Evolutionary conservation across 768 basidiomycete species (phyloP), one percentile per base, ranked within the genome.

Genomic region (Hericium coralloides): DNA sequence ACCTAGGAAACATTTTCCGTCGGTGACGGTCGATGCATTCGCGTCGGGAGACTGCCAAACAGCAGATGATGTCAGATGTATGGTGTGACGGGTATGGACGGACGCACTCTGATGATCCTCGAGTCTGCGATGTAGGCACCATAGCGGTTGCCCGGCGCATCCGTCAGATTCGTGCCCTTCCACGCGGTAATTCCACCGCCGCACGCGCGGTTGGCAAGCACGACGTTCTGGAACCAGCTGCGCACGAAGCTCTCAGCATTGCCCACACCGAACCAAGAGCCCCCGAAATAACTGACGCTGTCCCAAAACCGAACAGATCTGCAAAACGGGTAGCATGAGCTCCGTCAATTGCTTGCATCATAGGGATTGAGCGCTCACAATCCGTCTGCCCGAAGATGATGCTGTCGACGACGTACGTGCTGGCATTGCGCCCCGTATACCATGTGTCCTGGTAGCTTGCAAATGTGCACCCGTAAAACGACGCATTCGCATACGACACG

Each of bases 151-250:
- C 70, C 72, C 8, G 73, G 79, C 15, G 76, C 76, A 61, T 78
- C 74, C 0, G 77, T 77, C 39, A 77, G 68, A 64, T 82, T 79
- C 3, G 76, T 78, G 3, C 84, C 83, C 55, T 76, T 77, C 84
- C 84, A 86, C 0, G 84, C 85, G 10, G 77, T 77, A 15, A 86
- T 74, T 0, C 82, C 83, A 2, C 85, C 85, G 0, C 84, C 84
- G 56, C 82, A 84, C 0, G 74, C 84, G 18, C 85, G 77, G 55
- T 80, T 83, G 3, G 84, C 83, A 2, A 87, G 70, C 18, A 76
- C 76, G 14, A 78, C 68, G 18, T 77, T 78, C 61, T 85, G 77
- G 62, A 85, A 85, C 79, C 79, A 85, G 2, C 83, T 22, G 14
- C 26, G 15, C n/a, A n/a, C 8, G 15, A 26, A 50, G 18, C 49